These are phyloP conservation scores for Microbotryum saponariae DNA, from an alignment of 1,284 basidiomycete species.

Conservation along the genomic window DNA sequence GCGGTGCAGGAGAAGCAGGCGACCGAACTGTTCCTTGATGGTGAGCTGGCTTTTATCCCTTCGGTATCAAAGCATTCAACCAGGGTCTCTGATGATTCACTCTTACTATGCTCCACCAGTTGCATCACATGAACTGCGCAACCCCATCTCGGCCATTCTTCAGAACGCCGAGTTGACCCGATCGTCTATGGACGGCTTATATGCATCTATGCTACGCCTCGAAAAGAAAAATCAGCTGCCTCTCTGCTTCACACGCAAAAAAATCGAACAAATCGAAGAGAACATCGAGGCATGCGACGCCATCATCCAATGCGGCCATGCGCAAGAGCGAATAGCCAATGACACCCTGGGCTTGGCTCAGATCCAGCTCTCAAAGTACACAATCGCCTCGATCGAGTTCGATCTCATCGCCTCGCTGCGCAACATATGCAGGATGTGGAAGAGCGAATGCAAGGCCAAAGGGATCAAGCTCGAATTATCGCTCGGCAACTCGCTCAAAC, in stretches of 20 bases:
- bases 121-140: slow-evolving; percentile 26
- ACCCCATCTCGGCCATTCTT: slow-evolving; percentile 20
- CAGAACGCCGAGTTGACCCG: slow-evolving; percentile 25
- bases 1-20: slow-evolving; percentile 20
- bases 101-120: neutral
- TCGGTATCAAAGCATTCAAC: no score
- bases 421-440: slow-evolving; percentile 22
- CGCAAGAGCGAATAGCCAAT: slow-evolving; percentile 28
- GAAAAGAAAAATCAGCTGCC: slow-evolving; percentile 2
- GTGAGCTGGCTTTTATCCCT: no score
- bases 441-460: slow-evolving; percentile 22
- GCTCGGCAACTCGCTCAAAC: slow-evolving; percentile 23
- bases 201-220: neutral
- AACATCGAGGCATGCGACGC: slow-evolving; percentile 28
- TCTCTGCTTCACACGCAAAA: slow-evolving; percentile 5
- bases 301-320: slow-evolving; percentile 23
- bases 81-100: no score
- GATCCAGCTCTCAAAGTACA: slow-evolving; percentile 25
- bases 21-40: slow-evolving; percentile 24
- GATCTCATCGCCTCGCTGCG: slow-evolving; percentile 12
- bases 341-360: slow-evolving; percentile 29
- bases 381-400: slow-evolving; percentile 22
- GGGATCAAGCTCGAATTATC: slow-evolving; percentile 20
- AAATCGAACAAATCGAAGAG: slow-evolving; percentile 13
- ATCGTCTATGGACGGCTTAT: slow-evolving; percentile 13